Base-by-base conservation (phyloP, 257 asterid genomes). In the Solanum appendiculatum region DNA sequence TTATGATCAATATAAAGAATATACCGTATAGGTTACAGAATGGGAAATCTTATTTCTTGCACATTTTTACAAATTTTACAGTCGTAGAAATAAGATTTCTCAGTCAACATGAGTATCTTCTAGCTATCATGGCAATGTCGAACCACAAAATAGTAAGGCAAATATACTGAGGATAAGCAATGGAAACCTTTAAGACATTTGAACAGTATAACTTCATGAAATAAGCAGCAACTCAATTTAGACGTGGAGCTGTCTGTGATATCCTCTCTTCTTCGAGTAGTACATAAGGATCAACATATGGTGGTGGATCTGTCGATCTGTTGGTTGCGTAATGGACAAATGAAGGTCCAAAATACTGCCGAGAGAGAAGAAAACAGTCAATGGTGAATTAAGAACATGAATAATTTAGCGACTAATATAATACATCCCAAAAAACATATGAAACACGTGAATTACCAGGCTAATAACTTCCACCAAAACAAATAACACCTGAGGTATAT, bases 271-370 rank as follows among this genome's bases (percentile, higher is more conserved):
- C 98, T 93, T 94, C 98, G 56, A 95, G 98, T 72, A 97, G 93
- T 51, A 75, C 93, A 83, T 95, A 95, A 7, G 99, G 98, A 92
- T 95, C 98, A 20, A 94, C 66, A 29, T 94, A 95, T 64, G 87
- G 94, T 7, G 97, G 97, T 29, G 90, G 91, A 70, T 92, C 10
- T 15, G 60, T 58, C 10, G 88, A 86, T 78, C 88, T 54, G 5
- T 82, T 84, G 60, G 89, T 88, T 82, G 92, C 98, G 51, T 93
- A 97, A 34, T 95, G 98, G 88, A 97, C 83, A 88, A 97, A 97
- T 78, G 87, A 87, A 29, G 97, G 89, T 86, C 99, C 99, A 44
- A 94, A 97, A 88, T 95, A 97, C 98, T 97, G 94, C 93, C 92
- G 23, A 85, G 69, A 64, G 25, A 40, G 66, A 87, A 84, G 81